phyloP scores from a whole-genome alignment of 139 green algal species.

The Spirogloea muscicola region DNA sequence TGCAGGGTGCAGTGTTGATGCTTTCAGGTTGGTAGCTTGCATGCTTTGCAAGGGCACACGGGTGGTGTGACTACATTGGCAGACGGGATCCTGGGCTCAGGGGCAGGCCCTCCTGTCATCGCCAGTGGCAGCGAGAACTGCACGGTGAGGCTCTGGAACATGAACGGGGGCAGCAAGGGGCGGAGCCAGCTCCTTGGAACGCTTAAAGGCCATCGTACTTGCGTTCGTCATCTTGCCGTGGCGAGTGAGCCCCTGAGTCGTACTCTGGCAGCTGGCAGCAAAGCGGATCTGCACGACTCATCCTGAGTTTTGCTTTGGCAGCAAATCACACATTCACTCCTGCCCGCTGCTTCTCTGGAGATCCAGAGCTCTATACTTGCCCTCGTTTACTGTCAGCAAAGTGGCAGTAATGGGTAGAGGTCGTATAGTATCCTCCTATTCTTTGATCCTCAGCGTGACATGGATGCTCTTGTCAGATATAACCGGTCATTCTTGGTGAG shows the following conservation, averaged over 20 bases:
- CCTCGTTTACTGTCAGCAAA: neutral
- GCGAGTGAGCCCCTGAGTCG: neutral
- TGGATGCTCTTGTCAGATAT: neutral
- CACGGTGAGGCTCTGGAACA: neutral
- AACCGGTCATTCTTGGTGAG: neutral
- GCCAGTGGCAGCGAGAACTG: neutral
- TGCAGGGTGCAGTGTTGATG: neutral
- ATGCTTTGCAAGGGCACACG: neutral
- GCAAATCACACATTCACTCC: too few relatives aligned
- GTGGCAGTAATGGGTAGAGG: neutral
- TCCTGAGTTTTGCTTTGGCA: neutral
- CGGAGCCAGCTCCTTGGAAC: neutral
- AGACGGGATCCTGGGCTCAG: neutral
- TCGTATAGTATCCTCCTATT: neutral
- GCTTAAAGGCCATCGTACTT: neutral
- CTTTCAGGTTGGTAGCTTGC: neutral
- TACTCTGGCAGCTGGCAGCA: neutral
- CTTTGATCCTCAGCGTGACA: neutral
- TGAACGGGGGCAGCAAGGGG: neutral
- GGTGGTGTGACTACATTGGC: neutral
- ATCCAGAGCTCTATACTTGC: neutral
- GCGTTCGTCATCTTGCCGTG: neutral
- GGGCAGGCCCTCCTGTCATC: neutral
- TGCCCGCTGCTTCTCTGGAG: neutral
- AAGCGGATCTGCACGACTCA: neutral